Evolutionary conservation across 805 yeast species (phyloP).

Genomic region (Cyberlindnera maritima): DNA sequence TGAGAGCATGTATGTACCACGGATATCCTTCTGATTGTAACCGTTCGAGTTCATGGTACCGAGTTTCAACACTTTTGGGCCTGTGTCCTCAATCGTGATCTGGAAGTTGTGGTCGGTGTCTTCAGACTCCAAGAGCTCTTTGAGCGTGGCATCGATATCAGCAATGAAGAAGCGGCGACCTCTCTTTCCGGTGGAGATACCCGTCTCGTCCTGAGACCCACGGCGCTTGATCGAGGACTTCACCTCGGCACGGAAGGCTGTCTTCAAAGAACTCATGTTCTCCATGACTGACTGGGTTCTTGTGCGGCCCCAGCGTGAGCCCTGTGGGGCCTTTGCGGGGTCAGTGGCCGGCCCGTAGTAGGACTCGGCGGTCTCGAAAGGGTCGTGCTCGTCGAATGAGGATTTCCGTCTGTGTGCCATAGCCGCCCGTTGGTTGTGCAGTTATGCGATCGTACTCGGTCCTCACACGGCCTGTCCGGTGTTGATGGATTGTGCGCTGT

Average conservation of each 20-base stretch:
- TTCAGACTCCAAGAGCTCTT: slow-evolving; percentile 66
- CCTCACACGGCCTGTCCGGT: too few relatives aligned
- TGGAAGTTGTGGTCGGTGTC: slow-evolving; percentile 85
- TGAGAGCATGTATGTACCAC: slow-evolving; percentile 89
- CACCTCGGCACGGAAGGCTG: slow-evolving; percentile 23
- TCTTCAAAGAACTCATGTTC: slow-evolving; percentile 18
- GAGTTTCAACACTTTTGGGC: slow-evolving; percentile 75
- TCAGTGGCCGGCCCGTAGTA: slow-evolving; percentile 67
- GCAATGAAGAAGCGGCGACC: slow-evolving; percentile 57
- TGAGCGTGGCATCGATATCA: slow-evolving; percentile 71
- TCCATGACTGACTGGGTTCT: slow-evolving; percentile 55
- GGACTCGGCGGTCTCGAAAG: slow-evolving; percentile 63
- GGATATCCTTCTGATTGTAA: slow-evolving; percentile 61
- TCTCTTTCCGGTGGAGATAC: slow-evolving; percentile 32
- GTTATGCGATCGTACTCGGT: too few relatives aligned
- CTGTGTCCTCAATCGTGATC: slow-evolving; percentile 81
- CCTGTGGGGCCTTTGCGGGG: slow-evolving; percentile 43
- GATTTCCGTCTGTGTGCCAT: slow-evolving; percentile 22
- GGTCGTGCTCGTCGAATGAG: slow-evolving; percentile 38
- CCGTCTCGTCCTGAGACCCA: slow-evolving; percentile 52
- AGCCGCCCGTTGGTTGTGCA: too few relatives aligned
- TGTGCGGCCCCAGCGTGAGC: slow-evolving; percentile 45
- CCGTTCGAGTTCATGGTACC: slow-evolving; percentile 89
- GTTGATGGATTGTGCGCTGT: background rate
- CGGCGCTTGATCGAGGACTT: slow-evolving; percentile 40